These are phyloP conservation scores for Euphorbia schlechtendalii DNA, from an alignment of 441 rosid genomes.

Conservation along the genomic window DNA sequence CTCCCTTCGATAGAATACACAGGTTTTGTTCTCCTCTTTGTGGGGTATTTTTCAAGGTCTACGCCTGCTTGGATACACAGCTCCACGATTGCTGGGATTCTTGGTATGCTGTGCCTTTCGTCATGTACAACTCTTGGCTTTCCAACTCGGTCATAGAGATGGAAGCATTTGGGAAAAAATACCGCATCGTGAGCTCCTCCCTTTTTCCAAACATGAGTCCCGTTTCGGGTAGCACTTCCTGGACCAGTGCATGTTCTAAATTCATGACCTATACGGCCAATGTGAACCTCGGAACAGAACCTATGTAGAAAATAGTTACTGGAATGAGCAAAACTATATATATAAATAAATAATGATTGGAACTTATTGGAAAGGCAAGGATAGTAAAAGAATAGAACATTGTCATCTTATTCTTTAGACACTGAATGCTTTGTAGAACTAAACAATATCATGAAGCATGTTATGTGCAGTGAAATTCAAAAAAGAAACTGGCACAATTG, in stretches of 20 bases:
- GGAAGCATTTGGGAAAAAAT: slow-evolving; percentile 61
- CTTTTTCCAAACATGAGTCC: slow-evolving; percentile 69
- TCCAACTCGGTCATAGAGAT: slow-evolving; percentile 76
- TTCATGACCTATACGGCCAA: slow-evolving; percentile 64
- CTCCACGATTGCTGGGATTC: slow-evolving; percentile 65
- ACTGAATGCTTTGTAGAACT: not conserved
- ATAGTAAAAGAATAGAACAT: not conserved
- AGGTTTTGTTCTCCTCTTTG: slow-evolving; percentile 71
- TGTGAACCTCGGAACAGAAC: slow-evolving; percentile 71
- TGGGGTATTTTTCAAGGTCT: slow-evolving; percentile 52
- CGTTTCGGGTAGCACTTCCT: slow-evolving; percentile 51
- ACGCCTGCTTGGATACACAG: slow-evolving; percentile 78
- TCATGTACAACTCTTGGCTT: slow-evolving; percentile 63
- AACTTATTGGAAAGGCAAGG: not conserved
- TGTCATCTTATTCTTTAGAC: not conserved
- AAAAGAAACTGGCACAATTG: not conserved
- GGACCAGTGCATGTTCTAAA: slow-evolving; percentile 67
- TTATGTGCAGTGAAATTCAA: not conserved
- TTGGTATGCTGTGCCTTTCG: slow-evolving; percentile 41
- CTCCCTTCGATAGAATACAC: slow-evolving; percentile 75
- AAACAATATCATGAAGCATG: not conserved
- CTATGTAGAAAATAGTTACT: slow-evolving; percentile 21
- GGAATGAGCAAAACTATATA: not conserved
- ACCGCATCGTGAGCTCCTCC: slow-evolving; percentile 51
- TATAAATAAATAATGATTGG: not conserved